Base-by-base conservation (phyloP, 371 early-diverging fungal species). In the Coemansia sp. region DNA sequence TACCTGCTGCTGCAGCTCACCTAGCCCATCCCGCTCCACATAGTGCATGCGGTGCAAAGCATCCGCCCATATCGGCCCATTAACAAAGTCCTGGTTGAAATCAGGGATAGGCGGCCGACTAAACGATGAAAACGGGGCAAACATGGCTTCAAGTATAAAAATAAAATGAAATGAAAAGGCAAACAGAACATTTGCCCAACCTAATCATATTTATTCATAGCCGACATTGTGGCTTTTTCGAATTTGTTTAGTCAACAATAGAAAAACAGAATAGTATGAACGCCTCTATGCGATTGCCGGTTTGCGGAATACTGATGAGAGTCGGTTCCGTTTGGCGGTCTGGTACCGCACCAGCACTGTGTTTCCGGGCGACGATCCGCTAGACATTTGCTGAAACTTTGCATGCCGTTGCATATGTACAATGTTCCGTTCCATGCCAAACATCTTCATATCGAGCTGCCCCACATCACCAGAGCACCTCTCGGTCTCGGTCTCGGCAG, bases 281-380 rank as follows among this genome's bases (percentile, higher is more conserved):
- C 25, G 54, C 54, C 28, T 6, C 54, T 54, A 26, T 54, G 54
- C 54, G 6, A 54, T 54, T 14, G 48, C 33, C 3, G 18, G 51
- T 2, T 57, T 68, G 28, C 65, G 51, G 65, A 68, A 68, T 14
- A 68, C 69, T 9, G 69, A 68, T 7, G 69, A 68, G 25, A 68
- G 58, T 9, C 68, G 68, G 37, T 68, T 64, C 11, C 64, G 64
- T 23, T 57, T 68, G 39, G 68, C 64, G 18, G 68, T 51, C 39
- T 68, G 65, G 58, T 69, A 69, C 20, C 69, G 42, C 18, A 7
- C 37, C 67, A 67, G 18, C 7, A 52, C 67, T 14, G 59, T 16
- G 23, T 42, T 33, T 7, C 33, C 60, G 12, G 47, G 40, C 59
- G 59, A 48, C 7, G 47, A 59, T 61, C 58, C 44, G 26, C 20